Percentiles rank a stretch among this genome's conserved stretches.
These are phyloP conservation scores for Epicoccum nigrum DNA, from an alignment of 2,329 filamentous ascomycete genomes.

Conservation along the genomic window DNA sequence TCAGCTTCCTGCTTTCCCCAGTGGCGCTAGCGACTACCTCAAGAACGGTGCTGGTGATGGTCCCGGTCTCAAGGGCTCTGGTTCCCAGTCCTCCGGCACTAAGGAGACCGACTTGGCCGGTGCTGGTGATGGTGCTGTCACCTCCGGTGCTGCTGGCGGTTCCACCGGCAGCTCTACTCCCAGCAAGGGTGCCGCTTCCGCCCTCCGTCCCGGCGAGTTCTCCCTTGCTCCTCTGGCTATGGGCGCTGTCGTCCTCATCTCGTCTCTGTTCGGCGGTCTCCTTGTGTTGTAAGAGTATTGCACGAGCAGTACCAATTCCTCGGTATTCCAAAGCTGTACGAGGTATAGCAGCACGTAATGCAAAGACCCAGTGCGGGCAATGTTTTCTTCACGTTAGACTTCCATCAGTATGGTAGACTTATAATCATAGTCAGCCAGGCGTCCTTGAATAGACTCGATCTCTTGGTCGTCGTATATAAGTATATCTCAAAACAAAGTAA, in stretches of 20 bases:
- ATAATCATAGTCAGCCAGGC: slow-evolving; percentile 15
- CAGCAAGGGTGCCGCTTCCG: slow-evolving; percentile 52
- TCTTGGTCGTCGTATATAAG: slow-evolving; percentile 11
- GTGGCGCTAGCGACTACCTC: slow-evolving; percentile 62
- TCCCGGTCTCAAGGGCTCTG: slow-evolving; percentile 61
- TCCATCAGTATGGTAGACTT: slow-evolving; percentile 17
- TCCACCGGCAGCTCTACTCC: slow-evolving; percentile 18
- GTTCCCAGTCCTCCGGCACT: slow-evolving; percentile 62
- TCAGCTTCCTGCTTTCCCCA: slow-evolving; percentile 64
- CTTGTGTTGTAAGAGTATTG: slow-evolving; percentile 46
- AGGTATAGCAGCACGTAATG: slow-evolving; percentile 23
- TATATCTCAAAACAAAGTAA: too few species aligned
- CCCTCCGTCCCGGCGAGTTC: slow-evolving; percentile 53
- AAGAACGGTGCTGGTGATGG: slow-evolving; percentile 63
- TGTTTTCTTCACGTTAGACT: slow-evolving; percentile 22
- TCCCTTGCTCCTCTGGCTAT: slow-evolving; percentile 59
- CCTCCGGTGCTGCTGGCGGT: slow-evolving; percentile 41
- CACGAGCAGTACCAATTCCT: not conserved
- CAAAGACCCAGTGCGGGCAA: slow-evolving; percentile 40
- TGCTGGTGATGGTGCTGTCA: slow-evolving; percentile 58
- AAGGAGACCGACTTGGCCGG: slow-evolving; percentile 51
- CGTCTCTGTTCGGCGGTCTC: slow-evolving; percentile 60
- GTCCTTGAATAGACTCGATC: slow-evolving; percentile 16
- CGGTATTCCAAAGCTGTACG: slow-evolving; percentile 4
- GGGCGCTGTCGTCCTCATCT: slow-evolving; percentile 58